A percentile compares a stretch with the other conserved stretches of the same genome.
These are phyloP conservation scores for Hysterangium stoloniferum DNA, from an alignment of 768 basidiomycete species.

Conservation along the genomic window DNA sequence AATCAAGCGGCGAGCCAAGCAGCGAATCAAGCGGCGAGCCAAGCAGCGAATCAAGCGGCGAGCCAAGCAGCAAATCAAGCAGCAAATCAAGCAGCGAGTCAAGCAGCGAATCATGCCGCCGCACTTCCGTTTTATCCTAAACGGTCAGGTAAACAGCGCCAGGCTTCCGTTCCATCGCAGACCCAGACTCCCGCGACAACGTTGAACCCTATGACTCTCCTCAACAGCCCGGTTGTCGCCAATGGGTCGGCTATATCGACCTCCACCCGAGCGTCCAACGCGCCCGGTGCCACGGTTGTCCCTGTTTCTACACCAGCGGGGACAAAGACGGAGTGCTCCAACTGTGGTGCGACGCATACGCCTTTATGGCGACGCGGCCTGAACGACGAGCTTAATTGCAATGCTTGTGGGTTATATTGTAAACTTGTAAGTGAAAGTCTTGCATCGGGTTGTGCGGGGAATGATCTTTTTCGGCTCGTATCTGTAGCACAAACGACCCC, in stretches of 20 bases:
- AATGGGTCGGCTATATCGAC: slow-evolving; percentile 30
- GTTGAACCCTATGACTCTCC: slow-evolving; percentile 15
- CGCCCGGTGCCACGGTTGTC: slow-evolving; percentile 16
- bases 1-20: too few species aligned
- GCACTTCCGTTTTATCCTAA: too few species aligned
- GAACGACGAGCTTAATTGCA: slow-evolving; percentile 86
- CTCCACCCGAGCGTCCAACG: slow-evolving; percentile 50
- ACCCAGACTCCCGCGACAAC: slow-evolving; percentile 4
- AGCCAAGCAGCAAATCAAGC: too few species aligned
- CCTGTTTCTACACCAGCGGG: slow-evolving; percentile 43
- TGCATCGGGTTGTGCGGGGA: too few species aligned
- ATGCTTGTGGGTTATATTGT: slow-evolving; percentile 83
- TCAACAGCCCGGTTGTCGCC: slow-evolving; percentile 22
- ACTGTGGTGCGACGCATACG: slow-evolving; percentile 84
- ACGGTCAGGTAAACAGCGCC: too few species aligned
- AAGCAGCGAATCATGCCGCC: too few species aligned
- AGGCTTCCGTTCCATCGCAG: not conserved
- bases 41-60: too few species aligned
- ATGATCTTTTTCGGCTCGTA: not conserved
- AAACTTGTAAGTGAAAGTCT: slow-evolving; percentile 55
- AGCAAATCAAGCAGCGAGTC: too few species aligned
- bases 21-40: too few species aligned
- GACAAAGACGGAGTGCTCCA: slow-evolving; percentile 78
- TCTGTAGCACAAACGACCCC: slow-evolving; percentile 85
- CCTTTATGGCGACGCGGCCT: slow-evolving; percentile 81